Conservation (phyloP, 2,329 filamentous ascomycete genomes). For the Bipolaris bicolor region DNA sequence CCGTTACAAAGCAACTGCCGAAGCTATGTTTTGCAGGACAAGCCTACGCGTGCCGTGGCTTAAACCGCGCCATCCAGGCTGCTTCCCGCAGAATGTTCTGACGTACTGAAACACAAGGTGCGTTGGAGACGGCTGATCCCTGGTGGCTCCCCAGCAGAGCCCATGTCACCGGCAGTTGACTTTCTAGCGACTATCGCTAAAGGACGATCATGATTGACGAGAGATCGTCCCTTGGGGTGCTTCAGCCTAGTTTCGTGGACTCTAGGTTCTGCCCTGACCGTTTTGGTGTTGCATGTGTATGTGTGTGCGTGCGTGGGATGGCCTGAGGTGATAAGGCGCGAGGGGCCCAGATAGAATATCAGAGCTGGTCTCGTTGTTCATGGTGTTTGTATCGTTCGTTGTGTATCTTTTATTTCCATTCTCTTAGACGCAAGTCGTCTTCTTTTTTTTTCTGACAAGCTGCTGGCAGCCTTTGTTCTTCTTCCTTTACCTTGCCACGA, state of each 20-base stretch:
- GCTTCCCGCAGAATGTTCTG: constrained; percentile 2
- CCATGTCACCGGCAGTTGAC: constrained; percentile 8
- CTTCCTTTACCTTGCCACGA: no score
- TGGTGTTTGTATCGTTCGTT: background rate
- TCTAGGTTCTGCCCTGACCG: constrained; percentile 8
- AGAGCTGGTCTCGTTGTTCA: constrained; percentile 14
- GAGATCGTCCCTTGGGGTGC: constrained; percentile 5
- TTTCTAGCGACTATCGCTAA: background rate
- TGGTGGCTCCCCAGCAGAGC: background rate
- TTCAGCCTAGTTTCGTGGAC: constrained; percentile 20
- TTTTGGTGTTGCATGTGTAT: background rate
- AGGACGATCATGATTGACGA: constrained; percentile 1
- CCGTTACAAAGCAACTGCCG: background rate
- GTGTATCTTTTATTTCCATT: background rate
- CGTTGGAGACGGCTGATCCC: constrained; percentile 7
- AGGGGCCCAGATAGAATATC: background rate
- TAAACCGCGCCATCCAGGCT: background rate
- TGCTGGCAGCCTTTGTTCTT: constrained; percentile 33
- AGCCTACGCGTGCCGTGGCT: background rate
- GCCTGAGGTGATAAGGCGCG: constrained; percentile 13
- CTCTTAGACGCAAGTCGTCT: constrained; percentile 3
- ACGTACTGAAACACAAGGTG: constrained; percentile 15
- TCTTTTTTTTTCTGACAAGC: constrained; percentile 14
- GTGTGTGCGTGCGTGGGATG: constrained; percentile 6
- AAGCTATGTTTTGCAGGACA: background rate